phyloP scores from a whole-genome alignment of 768 basidiomycete species.

The Phylloporus arenicola region DNA sequence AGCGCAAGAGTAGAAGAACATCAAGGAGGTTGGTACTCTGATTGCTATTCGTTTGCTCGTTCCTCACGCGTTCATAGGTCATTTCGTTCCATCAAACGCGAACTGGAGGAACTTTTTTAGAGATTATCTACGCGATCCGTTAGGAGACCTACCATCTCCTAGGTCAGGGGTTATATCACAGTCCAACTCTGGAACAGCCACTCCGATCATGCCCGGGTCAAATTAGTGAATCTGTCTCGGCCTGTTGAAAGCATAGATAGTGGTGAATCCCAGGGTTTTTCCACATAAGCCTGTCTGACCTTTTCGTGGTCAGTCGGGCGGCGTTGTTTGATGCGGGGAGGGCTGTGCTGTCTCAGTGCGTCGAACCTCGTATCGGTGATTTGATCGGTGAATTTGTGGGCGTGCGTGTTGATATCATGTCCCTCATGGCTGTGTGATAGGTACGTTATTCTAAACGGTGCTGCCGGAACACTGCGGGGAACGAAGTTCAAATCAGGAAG shows the following conservation, averaged over 20 bases:
- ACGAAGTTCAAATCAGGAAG: neutral
- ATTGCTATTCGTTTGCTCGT: neutral
- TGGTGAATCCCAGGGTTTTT: neutral
- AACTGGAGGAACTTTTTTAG: constrained; percentile 72
- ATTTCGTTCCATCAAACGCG: constrained; percentile 77
- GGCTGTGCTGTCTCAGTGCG: neutral
- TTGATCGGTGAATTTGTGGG: constrained; percentile 2
- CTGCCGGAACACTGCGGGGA: neutral
- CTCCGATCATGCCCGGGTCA: constrained; percentile 30
- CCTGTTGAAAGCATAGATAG: too few relatives aligned
- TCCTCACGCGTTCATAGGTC: constrained; percentile 42
- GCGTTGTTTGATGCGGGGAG: constrained; percentile 1
- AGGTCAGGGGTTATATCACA: constrained; percentile 27
- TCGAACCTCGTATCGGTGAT: constrained; percentile 5
- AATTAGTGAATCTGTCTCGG: constrained; percentile 1
- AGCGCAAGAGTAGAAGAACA: constrained; percentile 68
- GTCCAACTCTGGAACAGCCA: constrained; percentile 44
- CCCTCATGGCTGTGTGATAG: neutral
- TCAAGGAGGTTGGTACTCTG: constrained; percentile 60
- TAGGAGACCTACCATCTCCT: constrained; percentile 44
- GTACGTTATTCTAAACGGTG: neutral
- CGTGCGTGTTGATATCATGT: neutral
- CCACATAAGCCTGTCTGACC: neutral
- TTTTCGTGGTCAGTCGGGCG: neutral
- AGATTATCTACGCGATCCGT: constrained; percentile 56